phyloP scores from a whole-genome alignment of 495 filamentous ascomycete genomes.

The Beverwykella pulmonaria region DNA sequence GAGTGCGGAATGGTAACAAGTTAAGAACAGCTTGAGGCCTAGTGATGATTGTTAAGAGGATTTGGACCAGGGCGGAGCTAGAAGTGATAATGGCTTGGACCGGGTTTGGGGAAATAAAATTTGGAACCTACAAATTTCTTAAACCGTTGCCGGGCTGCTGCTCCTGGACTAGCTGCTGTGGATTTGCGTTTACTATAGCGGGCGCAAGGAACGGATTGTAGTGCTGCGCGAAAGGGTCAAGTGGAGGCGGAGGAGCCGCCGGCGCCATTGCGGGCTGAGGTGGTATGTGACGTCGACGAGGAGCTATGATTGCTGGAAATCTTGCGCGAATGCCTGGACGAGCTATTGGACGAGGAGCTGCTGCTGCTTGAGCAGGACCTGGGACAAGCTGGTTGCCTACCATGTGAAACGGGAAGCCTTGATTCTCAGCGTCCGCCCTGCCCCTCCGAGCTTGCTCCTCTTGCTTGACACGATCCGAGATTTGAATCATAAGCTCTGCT shows the following conservation, averaged over 20 bases:
- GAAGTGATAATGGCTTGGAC: neutral
- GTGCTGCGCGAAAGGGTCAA: neutral
- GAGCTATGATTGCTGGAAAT: neutral
- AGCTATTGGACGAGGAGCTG: neutral
- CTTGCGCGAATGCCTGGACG: neutral
- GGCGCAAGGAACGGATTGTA: neutral
- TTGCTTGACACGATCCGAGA: slow-evolving; percentile 59
- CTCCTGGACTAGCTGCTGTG: neutral
- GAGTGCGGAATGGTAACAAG: neutral
- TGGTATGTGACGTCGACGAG: neutral
- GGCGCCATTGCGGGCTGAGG: too few species aligned
- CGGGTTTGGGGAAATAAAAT: neutral
- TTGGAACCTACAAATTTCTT: neutral
- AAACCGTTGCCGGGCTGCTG: neutral
- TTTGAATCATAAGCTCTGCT: slow-evolving; percentile 59
- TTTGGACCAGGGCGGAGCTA: neutral
- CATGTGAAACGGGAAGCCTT: slow-evolving; percentile 20
- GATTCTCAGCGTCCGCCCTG: neutral
- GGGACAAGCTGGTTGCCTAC: neutral
- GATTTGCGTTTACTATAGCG: neutral
- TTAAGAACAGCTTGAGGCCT: neutral
- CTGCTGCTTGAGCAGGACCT: neutral
- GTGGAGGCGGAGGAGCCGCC: neutral
- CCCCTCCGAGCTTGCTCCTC: slow-evolving; percentile 38
- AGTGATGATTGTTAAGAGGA: neutral